phyloP scores from a whole-genome alignment of 169 alveolate genomes.

The Plasmodium inui region DNA sequence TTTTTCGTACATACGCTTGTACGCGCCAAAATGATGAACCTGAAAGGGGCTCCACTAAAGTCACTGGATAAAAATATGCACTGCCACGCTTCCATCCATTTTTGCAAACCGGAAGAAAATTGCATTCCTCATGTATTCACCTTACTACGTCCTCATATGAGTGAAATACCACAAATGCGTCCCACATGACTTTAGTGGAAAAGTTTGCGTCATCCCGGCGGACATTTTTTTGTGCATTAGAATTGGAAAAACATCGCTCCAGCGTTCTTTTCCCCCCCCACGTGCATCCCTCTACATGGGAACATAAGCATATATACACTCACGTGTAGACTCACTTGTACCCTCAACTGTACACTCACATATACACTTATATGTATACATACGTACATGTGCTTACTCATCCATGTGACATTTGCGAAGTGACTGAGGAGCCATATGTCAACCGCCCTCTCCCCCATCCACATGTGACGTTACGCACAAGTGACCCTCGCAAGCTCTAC shows the following conservation, averaged over 20 bases:
- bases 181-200: not conserved
- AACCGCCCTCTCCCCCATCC: not conserved
- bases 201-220: not conserved
- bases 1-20: conserved; percentile 11
- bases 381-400: not conserved
- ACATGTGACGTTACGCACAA: not conserved
- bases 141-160: not conserved
- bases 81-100: not conserved
- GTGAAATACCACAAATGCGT: not conserved
- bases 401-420: not conserved
- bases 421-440: not conserved
- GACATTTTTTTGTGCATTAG: not conserved
- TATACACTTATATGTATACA: not conserved
- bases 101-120: not conserved
- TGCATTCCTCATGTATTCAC: not conserved
- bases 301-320: not conserved
- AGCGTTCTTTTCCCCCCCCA: not conserved
- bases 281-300: not conserved
- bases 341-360: not conserved
- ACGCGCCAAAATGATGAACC: not conserved
- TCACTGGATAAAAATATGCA: not conserved
- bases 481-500: not conserved
- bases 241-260: not conserved
- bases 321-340: not conserved
- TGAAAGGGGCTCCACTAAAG: not conserved